Percentiles rank a stretch among this genome's conserved stretches.
phyloP scores from a whole-genome alignment of 257 asterid genomes.

The Osmanthus fragrans region DNA sequence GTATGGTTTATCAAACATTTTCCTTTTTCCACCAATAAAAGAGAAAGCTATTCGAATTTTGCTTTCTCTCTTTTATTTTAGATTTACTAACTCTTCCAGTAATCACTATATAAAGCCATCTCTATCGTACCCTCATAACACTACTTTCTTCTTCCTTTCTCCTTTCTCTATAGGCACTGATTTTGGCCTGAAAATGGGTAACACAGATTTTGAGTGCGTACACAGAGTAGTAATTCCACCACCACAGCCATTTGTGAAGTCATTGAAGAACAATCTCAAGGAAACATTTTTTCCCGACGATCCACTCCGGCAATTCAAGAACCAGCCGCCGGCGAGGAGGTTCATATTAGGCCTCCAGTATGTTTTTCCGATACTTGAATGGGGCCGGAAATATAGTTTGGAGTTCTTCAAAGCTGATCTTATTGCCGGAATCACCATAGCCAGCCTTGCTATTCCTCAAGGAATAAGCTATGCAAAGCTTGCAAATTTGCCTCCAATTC shows the following conservation, averaged over 20 bases:
- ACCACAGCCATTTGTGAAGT: constrained; percentile 61
- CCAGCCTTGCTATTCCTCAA: constrained; percentile 97
- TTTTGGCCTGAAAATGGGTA: constrained; percentile 47
- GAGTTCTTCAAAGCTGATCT: constrained; percentile 67
- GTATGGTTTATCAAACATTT: no score
- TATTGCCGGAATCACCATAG: constrained; percentile 90
- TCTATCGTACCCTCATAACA: background rate
- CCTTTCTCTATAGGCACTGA: background rate
- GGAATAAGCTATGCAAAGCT: constrained; percentile 96
- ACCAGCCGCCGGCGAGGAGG: constrained; percentile 59
- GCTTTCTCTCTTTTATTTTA: background rate
- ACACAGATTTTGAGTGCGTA: constrained; percentile 36
- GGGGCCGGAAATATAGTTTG: constrained; percentile 74
- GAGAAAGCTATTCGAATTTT: background rate
- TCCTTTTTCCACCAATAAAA: background rate
- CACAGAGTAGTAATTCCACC: constrained; percentile 73
- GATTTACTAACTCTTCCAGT: background rate
- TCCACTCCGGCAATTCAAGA: constrained; percentile 86
- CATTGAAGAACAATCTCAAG: constrained; percentile 58
- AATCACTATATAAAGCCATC: background rate
- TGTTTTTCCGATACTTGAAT: constrained; percentile 77
- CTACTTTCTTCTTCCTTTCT: background rate
- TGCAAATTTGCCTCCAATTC: constrained; percentile 88
- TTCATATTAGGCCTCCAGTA: constrained; percentile 64
- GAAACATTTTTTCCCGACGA: constrained; percentile 89